Evolutionary conservation across 1,284 basidiomycete species (phyloP).

Genomic region (Schizophyllum commune): DNA sequence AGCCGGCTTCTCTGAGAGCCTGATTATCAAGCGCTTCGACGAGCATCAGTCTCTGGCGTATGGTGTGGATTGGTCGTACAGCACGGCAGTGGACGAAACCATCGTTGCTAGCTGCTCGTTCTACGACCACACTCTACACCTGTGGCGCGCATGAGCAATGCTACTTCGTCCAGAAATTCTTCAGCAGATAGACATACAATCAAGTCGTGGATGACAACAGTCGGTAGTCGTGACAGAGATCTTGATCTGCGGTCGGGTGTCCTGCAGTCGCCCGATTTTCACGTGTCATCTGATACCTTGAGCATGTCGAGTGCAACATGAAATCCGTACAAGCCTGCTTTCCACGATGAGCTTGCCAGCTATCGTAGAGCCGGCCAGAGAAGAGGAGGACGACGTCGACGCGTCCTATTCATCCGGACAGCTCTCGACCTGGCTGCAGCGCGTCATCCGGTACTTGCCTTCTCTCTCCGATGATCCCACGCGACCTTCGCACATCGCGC

Average conservation of each 20-base stretch:
- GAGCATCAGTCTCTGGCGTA: slow-evolving; percentile 85
- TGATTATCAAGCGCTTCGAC: slow-evolving; percentile 60
- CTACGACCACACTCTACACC: slow-evolving; percentile 82
- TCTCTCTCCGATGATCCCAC: neutral
- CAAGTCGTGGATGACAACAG: too few relatives aligned
- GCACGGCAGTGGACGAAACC: slow-evolving; percentile 28
- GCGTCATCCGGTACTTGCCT: neutral
- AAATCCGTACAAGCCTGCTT: neutral
- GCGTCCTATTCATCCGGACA: neutral
- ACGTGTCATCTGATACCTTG: neutral
- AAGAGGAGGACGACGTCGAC: neutral
- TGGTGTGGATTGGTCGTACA: slow-evolving; percentile 89
- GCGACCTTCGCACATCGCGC: slow-evolving; percentile 40
- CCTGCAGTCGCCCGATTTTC: neutral
- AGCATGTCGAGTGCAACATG: neutral
- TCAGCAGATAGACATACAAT: too few relatives aligned
- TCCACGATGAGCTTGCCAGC: neutral
- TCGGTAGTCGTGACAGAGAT: too few relatives aligned
- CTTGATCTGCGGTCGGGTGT: neutral
- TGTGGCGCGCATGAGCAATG: slow-evolving; percentile 62
- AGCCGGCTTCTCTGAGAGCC: slow-evolving; percentile 18
- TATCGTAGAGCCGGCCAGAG: neutral
- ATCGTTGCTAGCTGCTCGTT: slow-evolving; percentile 91
- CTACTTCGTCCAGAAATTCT: too few relatives aligned
- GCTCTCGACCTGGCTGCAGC: neutral